Percentiles rank a stretch among this genome's conserved stretches.
Conservation (phyloP, 2,329 filamentous ascomycete species). For the Ascomycota sp. region DNA sequence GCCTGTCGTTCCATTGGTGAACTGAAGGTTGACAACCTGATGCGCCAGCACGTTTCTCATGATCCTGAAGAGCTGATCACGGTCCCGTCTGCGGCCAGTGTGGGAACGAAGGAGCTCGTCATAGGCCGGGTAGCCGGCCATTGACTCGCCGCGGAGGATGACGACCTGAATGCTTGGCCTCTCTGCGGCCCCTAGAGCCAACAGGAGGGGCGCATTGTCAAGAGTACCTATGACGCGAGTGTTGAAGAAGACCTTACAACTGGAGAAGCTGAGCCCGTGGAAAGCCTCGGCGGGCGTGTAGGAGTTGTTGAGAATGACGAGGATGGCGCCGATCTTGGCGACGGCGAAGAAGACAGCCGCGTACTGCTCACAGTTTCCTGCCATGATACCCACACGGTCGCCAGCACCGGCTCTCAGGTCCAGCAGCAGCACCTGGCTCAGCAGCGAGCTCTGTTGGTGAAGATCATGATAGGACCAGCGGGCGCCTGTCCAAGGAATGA, state of each 20-base stretch:
- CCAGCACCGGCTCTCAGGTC: slow-evolving; percentile 45
- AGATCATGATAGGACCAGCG: slow-evolving; percentile 53
- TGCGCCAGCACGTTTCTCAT: slow-evolving; percentile 37
- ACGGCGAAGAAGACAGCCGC: slow-evolving; percentile 54
- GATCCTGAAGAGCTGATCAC: slow-evolving; percentile 28
- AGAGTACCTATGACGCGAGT: slow-evolving; percentile 46
- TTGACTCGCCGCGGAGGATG: slow-evolving; percentile 34
- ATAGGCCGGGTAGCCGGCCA: slow-evolving; percentile 36
- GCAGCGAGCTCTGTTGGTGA: slow-evolving; percentile 36
- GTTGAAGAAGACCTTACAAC: slow-evolving; percentile 54
- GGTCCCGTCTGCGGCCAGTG: slow-evolving; percentile 23
- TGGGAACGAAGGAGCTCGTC: slow-evolving; percentile 28
- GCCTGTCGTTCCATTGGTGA: slow-evolving; percentile 57
- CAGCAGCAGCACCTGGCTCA: slow-evolving; percentile 47
- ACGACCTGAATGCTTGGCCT: slow-evolving; percentile 26
- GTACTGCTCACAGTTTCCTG: slow-evolving; percentile 67
- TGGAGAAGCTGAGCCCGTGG: slow-evolving; percentile 51
- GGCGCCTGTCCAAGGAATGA: slow-evolving; percentile 57
- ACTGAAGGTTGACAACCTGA: slow-evolving; percentile 54
- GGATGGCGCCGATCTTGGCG: slow-evolving; percentile 42
- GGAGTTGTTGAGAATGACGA: slow-evolving; percentile 67
- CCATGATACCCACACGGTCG: slow-evolving; percentile 57
- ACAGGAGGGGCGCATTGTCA: slow-evolving; percentile 39
- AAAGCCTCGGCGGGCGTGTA: slow-evolving; percentile 56
- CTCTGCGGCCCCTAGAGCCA: slow-evolving; percentile 25